phyloP scores from a whole-genome alignment of 148 eudicot genomes.

The Tetragonia tetragonoides region DNA sequence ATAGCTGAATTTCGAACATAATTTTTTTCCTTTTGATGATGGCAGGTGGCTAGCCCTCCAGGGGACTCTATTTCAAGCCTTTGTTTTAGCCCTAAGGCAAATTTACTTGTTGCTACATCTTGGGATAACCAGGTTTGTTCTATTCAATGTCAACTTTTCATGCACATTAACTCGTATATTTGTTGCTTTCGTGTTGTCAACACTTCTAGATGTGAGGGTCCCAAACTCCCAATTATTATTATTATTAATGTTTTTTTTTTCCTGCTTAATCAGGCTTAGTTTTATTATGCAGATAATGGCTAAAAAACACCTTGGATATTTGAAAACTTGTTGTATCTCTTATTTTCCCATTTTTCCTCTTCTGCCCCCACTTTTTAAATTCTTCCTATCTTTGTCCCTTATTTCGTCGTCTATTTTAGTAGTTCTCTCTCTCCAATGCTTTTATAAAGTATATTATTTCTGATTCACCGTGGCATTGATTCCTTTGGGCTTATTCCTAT shows the following conservation, averaged over 20 bases:
- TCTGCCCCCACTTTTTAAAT: neutral
- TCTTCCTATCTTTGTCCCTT: neutral
- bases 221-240: neutral
- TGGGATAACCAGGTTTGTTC: constrained; percentile 92
- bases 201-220: neutral
- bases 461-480: neutral
- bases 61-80: constrained; percentile 79
- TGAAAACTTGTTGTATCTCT: neutral
- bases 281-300: neutral
- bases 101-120: constrained; percentile 76
- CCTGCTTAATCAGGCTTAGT: neutral
- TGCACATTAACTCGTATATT: neutral
- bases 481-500: neutral
- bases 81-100: constrained; percentile 81
- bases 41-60: constrained; percentile 67
- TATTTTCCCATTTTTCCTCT: neutral
- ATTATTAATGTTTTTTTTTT: neutral
- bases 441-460: neutral
- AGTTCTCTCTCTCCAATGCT: neutral
- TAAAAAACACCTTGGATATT: neutral
- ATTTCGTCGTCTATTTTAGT: neutral
- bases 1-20: neutral
- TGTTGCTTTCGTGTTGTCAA: neutral
- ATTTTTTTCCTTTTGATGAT: neutral
- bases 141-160: neutral